Conservation (phyloP, 331 rosid species). For the Malus hybrid region DNA sequence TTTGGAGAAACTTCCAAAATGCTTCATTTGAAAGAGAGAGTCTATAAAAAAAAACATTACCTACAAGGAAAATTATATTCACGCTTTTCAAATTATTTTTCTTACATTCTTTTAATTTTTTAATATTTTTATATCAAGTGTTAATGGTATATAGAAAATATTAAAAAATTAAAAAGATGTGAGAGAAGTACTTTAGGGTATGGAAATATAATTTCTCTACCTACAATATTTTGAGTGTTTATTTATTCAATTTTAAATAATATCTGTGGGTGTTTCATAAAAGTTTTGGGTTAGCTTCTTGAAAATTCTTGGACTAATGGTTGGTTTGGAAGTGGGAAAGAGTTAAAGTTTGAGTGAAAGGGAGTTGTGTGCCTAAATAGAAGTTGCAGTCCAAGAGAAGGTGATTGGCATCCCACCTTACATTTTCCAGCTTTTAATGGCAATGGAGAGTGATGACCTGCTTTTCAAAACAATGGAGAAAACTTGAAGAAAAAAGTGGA, state of each 20-base stretch:
- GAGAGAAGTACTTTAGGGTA: too few species aligned
- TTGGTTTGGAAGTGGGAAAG: conserved; percentile 1
- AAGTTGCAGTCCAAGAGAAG: conserved; percentile 9
- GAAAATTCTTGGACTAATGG: background rate
- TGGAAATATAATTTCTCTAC: too few species aligned
- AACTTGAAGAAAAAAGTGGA: background rate
- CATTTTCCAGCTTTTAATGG: conserved; percentile 20
- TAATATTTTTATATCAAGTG: too few species aligned
- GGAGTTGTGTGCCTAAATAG: conserved; percentile 8
- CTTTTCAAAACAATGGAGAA: conserved; percentile 2
- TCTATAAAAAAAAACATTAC: too few species aligned
- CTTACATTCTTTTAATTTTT: too few species aligned
- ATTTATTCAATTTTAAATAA: background rate
- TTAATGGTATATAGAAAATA: too few species aligned
- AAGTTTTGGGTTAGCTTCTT: background rate
- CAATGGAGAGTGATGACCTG: background rate
- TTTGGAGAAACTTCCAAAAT: conserved; percentile 6
- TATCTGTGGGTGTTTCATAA: background rate
- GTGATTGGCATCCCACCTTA: background rate
- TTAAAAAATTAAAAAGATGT: too few species aligned
- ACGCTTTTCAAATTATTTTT: too few species aligned
- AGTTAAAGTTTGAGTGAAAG: background rate
- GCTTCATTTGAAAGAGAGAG: background rate
- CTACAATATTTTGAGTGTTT: background rate
- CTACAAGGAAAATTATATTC: too few species aligned